A percentile compares a stretch with the other conserved stretches of the same genome.
These are phyloP conservation scores for Leptodontidium sp. DNA, from an alignment of 2,329 filamentous ascomycete genomes.

Conservation along the genomic window DNA sequence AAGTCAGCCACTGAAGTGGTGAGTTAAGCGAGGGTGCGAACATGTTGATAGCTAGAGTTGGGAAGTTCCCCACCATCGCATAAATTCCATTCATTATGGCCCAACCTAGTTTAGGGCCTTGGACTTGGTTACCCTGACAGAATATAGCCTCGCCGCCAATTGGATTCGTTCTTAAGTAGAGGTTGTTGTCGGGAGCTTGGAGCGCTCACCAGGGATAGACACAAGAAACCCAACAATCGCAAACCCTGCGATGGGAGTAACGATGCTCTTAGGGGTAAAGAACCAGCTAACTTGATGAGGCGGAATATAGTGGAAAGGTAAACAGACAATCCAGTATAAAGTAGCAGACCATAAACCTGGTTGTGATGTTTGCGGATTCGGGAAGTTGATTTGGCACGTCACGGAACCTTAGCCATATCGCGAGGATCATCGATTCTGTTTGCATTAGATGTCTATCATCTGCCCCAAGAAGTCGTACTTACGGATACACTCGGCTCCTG, in stretches of 20 bases:
- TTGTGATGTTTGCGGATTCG: constrained; percentile 58
- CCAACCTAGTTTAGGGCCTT: constrained; percentile 22
- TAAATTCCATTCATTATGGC: constrained; percentile 46
- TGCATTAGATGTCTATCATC: constrained; percentile 22
- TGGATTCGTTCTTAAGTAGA: not conserved
- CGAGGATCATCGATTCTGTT: constrained; percentile 42
- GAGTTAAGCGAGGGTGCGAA: constrained; percentile 19
- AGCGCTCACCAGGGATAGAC: constrained; percentile 16
- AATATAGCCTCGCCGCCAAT: constrained; percentile 26
- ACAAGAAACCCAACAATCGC: constrained; percentile 32
- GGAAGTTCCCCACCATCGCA: constrained; percentile 38
- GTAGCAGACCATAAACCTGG: constrained; percentile 60
- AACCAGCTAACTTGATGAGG: constrained; percentile 54
- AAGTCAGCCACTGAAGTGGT: not conserved
- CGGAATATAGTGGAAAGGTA: constrained; percentile 57
- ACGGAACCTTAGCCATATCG: constrained; percentile 35
- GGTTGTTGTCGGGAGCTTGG: not conserved
- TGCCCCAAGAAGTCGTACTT: too few relatives aligned
- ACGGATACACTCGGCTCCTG: too few relatives aligned
- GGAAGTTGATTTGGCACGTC: constrained; percentile 54
- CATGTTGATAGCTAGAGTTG: too few relatives aligned
- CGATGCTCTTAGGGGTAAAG: constrained; percentile 57
- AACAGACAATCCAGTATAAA: constrained; percentile 50
- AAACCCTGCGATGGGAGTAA: constrained; percentile 31
- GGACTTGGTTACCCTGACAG: constrained; percentile 22